Evolutionary conservation across 371 early-diverging fungal genomes (phyloP).

Genomic region (Coemansia sp.): DNA sequence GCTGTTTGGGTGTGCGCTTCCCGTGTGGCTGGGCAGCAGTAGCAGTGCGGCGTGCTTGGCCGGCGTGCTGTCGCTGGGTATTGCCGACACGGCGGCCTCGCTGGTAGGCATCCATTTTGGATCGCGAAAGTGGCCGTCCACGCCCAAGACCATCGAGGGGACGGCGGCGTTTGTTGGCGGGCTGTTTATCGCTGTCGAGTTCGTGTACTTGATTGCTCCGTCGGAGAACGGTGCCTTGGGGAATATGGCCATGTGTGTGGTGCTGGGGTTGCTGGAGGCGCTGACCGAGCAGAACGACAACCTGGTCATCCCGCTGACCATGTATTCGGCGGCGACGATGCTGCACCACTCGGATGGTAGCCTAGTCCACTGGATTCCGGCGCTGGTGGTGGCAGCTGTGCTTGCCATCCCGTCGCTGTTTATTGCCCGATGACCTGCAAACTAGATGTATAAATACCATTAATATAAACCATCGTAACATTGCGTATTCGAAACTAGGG

Average conservation of each 20-base stretch:
- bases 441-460: not conserved
- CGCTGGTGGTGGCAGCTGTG: not conserved
- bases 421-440: not conserved
- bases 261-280: conserved; percentile 45
- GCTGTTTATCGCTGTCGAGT: conserved; percentile 50
- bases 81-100: conserved; percentile 89
- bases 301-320: conserved; percentile 68
- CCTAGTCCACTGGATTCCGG: not conserved
- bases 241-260: conserved; percentile 7
- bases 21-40: conserved; percentile 82
- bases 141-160: conserved; percentile 86
- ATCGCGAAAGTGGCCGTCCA: conserved; percentile 68
- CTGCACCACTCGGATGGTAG: not conserved
- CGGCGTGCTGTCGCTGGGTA: conserved; percentile 82
- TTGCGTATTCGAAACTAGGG: no score
- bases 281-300: conserved; percentile 72
- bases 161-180: conserved; percentile 74
- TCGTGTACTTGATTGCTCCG: not conserved
- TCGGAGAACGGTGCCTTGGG: not conserved
- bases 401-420: not conserved
- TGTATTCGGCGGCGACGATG: conserved; percentile 52
- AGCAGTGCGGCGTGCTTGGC: conserved; percentile 52
- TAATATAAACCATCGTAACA: not conserved
- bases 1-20: conserved; percentile 84
- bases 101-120: conserved; percentile 79